These are phyloP conservation scores for Macadamia tetraphylla DNA, from an alignment of 164 flowering plant species.

Conservation along the genomic window DNA sequence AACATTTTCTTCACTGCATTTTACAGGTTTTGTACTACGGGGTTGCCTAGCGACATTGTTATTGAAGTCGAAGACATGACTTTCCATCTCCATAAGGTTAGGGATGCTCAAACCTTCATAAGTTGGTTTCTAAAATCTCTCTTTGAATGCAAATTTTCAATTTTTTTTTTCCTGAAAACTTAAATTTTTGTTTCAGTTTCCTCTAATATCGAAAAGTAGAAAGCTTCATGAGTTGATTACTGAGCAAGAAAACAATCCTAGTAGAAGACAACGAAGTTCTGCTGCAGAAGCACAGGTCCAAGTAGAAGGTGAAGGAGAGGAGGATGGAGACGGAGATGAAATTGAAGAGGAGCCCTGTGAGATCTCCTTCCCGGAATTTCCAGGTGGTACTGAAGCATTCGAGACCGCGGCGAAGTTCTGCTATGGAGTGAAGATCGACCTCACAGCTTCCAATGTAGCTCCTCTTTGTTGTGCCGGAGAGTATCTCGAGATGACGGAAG, in stretches of 20 bases:
- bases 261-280: constrained; percentile 9
- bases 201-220: constrained; percentile 70
- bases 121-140: not conserved
- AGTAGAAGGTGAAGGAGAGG: constrained; percentile 10
- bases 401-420: constrained; percentile 84
- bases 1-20: not conserved
- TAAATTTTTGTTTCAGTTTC: constrained; percentile 11
- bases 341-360: constrained; percentile 24
- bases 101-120: not conserved
- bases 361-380: constrained; percentile 53
- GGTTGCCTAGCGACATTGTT: not conserved
- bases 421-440: constrained; percentile 72
- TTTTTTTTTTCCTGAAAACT: not conserved
- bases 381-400: constrained; percentile 74
- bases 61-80: not conserved
- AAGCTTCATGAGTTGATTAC: constrained; percentile 59
- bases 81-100: not conserved
- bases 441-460: constrained; percentile 52
- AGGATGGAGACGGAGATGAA: constrained; percentile 7
- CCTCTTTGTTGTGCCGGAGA: constrained; percentile 85
- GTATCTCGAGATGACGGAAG: constrained; percentile 77
- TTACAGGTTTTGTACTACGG: not conserved
- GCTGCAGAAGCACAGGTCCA: not conserved
- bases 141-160: too few species aligned
- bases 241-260: constrained; percentile 39